Base-by-base conservation (phyloP, 2,329 filamentous ascomycete species). In the Pseudogymnoascus sp. region DNA sequence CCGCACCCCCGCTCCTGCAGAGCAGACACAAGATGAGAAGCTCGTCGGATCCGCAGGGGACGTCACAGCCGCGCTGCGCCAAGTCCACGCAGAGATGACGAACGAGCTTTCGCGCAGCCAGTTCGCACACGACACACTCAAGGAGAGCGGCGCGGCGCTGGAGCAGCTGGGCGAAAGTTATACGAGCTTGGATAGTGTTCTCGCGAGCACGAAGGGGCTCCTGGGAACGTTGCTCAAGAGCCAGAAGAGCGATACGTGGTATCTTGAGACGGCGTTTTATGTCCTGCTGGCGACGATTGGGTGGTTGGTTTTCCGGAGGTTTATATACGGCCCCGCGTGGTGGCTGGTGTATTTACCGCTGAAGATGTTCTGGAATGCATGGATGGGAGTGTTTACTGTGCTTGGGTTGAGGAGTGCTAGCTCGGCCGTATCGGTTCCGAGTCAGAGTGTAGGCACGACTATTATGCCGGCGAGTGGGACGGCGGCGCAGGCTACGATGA, bases 221-320 rank as follows among this genome's bases (percentile, higher is more conserved):
- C 82, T 97, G 6, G 84, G 85, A 6, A 90, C 90, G 16, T 78
- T 99, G 50, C 77, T 97, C 54, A 84, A 85, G 64, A 94, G 90
- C 65, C 91, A 95, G 71, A 99, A 99, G 79, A 94, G 88, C 66
- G 94, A 99, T 72, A 97, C 92, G 2, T 99, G 94, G 94, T 99
- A 99, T 72, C 82, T 99, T 34, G 89, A 94, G 74, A 95, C 90
- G 37, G 85, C 92, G 2, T 86, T 97, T 66, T 95, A 92, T 71
- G 80, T 97, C 67, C 81, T 97, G 14, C 70, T 88, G 20, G 82
- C 77, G 5, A 97, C 91, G 1, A 85, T 92, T 41, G 79, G 78
- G 30, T 99, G 94, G 94, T 80, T 99, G 6, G 71, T 96, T 6
- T 97, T 95, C 70, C 80, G 94, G 28, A 79, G 94, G 47, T 78